Conservation (phyloP, 495 filamentous ascomycete genomes). For the Xylaria venustula region DNA sequence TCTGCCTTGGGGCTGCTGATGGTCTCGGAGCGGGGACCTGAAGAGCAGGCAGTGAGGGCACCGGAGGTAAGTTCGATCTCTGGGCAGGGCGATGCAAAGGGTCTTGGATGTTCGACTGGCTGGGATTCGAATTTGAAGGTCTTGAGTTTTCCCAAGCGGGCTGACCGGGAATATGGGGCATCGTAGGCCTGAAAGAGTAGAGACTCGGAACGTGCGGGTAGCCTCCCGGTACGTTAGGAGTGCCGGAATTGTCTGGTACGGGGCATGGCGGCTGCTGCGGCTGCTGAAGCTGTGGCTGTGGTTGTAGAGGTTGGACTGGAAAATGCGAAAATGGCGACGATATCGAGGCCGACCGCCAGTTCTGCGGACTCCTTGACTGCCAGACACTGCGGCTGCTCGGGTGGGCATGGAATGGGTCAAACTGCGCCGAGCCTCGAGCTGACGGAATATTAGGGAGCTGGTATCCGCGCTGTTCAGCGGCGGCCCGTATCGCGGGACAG, state of each 20-base stretch:
- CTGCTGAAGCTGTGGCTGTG: background rate
- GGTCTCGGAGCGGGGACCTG: background rate
- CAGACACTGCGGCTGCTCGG: slow-evolving; percentile 11
- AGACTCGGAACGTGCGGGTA: background rate
- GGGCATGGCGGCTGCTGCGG: slow-evolving; percentile 3
- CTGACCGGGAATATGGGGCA: slow-evolving; percentile 8
- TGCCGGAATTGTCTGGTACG: background rate
- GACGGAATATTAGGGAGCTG: slow-evolving; percentile 17
- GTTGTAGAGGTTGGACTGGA: background rate
- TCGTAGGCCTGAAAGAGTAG: slow-evolving; percentile 1
- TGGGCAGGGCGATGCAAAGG: background rate
- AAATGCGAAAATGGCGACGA: slow-evolving; percentile 7
- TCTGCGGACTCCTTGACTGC: slow-evolving; percentile 14
- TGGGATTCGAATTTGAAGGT: background rate
- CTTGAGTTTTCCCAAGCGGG: background rate
- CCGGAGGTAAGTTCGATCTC: background rate
- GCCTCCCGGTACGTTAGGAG: background rate
- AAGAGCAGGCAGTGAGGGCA: background rate
- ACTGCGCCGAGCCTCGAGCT: slow-evolving; percentile 14
- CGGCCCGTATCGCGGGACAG: slow-evolving; percentile 26
- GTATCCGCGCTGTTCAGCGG: slow-evolving; percentile 15
- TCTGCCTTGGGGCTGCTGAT: background rate
- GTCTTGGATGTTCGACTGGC: background rate
- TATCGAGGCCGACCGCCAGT: slow-evolving; percentile 9
- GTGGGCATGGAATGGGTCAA: slow-evolving; percentile 18